A percentile compares a stretch with the other conserved stretches of the same genome.
Evolutionary conservation across 345 rosid species (phyloP).

Genomic region (Cochlearia excelsa): DNA sequence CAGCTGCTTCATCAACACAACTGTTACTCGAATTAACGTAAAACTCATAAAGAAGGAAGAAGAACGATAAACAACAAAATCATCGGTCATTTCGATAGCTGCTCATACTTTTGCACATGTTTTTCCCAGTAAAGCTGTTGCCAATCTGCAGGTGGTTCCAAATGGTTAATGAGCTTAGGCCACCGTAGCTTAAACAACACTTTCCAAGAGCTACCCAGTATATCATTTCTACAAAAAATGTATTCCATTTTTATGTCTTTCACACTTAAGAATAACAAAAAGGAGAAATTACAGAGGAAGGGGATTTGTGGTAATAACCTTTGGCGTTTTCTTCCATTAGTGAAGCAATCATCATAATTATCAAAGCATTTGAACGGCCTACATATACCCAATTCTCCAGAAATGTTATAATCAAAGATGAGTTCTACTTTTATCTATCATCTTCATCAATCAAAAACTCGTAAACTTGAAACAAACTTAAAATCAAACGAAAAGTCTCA

Average conservation of each 20-base stretch:
- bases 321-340: conserved; percentile 54
- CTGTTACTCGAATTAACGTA: conserved; percentile 44
- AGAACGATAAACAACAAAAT: not conserved
- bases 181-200: conserved; percentile 60
- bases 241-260: not conserved
- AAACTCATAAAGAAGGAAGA: conserved; percentile 2
- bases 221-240: conserved; percentile 39
- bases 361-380: conserved; percentile 58
- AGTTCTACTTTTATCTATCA: not conserved
- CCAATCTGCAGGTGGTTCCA: conserved; percentile 53
- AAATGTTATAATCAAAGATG: not conserved
- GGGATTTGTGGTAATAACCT: conserved; percentile 40
- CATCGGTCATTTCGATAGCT: conserved; percentile 12
- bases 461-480: not conserved
- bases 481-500: not conserved
- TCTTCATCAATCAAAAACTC: conserved; percentile 6
- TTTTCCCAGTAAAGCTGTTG: conserved; percentile 74
- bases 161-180: conserved; percentile 41
- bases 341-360: conserved; percentile 33
- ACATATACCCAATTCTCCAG: conserved; percentile 25
- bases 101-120: conserved; percentile 66
- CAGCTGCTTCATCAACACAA: conserved; percentile 89
- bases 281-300: not conserved
- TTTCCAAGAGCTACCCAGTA: conserved; percentile 58
- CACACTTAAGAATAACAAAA: not conserved